phyloP scores from a whole-genome alignment of 148 eudicot species.

The Vaccinium vitisidaea region DNA sequence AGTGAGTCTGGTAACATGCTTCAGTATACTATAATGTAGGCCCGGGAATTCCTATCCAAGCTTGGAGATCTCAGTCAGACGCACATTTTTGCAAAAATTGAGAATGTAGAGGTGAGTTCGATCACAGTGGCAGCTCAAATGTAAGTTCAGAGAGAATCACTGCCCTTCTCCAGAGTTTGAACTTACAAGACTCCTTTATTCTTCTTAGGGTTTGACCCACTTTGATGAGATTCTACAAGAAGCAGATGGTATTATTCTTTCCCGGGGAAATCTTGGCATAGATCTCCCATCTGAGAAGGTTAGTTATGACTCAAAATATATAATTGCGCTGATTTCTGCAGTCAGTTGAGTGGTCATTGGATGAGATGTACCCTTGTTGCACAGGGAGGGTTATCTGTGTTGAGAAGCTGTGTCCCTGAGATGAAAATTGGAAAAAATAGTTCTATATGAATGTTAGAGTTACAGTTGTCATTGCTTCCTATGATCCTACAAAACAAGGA shows the following conservation, averaged over 20 bases:
- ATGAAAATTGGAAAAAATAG: not conserved
- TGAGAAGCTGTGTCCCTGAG: not conserved
- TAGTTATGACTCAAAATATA: not conserved
- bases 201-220: conserved; percentile 73
- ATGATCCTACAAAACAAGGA: not conserved
- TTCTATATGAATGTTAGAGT: not conserved
- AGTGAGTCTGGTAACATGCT: not conserved
- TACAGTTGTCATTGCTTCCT: no score
- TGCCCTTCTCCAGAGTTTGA: no score
- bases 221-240: conserved; percentile 94
- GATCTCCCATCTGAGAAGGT: conserved; percentile 99
- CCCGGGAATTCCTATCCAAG: conserved; percentile 71
- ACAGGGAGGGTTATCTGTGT: not conserved
- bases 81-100: conserved; percentile 92
- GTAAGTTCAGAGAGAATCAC: not conserved
- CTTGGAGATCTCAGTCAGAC: conserved; percentile 85
- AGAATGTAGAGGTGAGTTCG: conserved; percentile 71
- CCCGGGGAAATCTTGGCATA: conserved; percentile 97
- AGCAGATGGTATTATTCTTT: conserved; percentile 96
- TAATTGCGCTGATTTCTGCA: not conserved
- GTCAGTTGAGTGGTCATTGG: no score
- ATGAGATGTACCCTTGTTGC: not conserved
- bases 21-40: conserved; percentile 35
- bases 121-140: not conserved
- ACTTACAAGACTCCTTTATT: not conserved